Evolutionary conservation across 352 stramenopile genomes (phyloP), one percentile per base, ranked within the genome.

Genomic region (Pythium utonaiense): DNA sequence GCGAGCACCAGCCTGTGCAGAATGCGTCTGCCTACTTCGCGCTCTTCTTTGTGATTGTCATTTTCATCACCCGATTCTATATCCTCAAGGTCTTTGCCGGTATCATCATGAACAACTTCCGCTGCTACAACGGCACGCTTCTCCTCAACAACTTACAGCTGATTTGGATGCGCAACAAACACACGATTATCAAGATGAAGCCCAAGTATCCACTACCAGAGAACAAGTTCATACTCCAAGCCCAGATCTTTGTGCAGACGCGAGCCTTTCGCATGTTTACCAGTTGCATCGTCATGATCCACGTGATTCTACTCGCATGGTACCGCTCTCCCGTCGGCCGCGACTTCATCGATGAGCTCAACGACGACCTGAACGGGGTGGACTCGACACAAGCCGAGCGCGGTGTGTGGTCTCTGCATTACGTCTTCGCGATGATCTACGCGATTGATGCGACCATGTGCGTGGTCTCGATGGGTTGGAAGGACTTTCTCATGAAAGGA

Each of bases 91-190:
- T 89, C 0, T 92, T 92, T 14, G 80, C 81, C 0, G 85, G 80
- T 2, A 90, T 94, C 66, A 83, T 94, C 47, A 89, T 94, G 67
- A 94, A 94, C 62, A 94, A 93, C 57, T 94, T 94, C 24, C 77
- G 85, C 1, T 88, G 77, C 53, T 86, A 89, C 74, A 94, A 90
- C 54, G 85, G 85, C 12, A 94, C 82, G 5, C 57, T 93, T 6
- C 48, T 94, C 28, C 70, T 94, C 3, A 84, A 78, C 6, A 92
- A 88, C 44, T 55, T 86, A 3, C 85, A 94, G 65, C 70, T 94
- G 19, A 83, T 93, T 24, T 94, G 85, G 85, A 70, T 91, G 58
- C 75, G 77, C 14, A 81, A 87, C 50, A 88, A 88, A 34, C 74
- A 83, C 27, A 59, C 61, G 1, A 78, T 94, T 42, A 66, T 89